These are phyloP conservation scores for Xylariaceae sp. DNA, from an alignment of 2,329 filamentous ascomycete species.

Conservation along the genomic window DNA sequence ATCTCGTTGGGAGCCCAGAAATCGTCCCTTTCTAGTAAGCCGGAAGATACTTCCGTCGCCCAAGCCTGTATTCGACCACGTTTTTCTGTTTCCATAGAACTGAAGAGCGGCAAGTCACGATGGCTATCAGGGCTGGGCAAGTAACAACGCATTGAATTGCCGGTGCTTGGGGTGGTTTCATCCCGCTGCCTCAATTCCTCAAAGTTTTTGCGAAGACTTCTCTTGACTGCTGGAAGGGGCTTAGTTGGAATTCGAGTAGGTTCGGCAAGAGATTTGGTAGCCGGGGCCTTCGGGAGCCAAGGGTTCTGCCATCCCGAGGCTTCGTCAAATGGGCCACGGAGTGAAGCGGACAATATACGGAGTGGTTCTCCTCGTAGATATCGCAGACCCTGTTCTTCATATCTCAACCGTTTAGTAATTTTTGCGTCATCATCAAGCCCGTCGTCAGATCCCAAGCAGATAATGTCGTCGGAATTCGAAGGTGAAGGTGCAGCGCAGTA, in stretches of 20 bases:
- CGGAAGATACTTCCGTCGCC: constrained; percentile 26
- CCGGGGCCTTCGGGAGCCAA: constrained; percentile 44
- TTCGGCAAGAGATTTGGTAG: constrained; percentile 6
- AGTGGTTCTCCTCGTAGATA: constrained; percentile 61
- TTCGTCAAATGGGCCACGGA: constrained; percentile 64
- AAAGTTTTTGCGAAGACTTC: constrained; percentile 7
- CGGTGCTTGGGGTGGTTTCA: constrained; percentile 10
- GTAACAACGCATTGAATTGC: constrained; percentile 42
- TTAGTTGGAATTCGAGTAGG: constrained; percentile 1
- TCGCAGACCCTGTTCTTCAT: constrained; percentile 60
- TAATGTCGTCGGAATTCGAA: constrained; percentile 46
- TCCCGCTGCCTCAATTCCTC: constrained; percentile 6
- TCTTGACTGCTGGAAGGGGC: constrained; percentile 11
- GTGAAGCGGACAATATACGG: constrained; percentile 60
- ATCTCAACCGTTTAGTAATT: constrained; percentile 55
- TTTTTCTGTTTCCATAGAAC: constrained; percentile 21
- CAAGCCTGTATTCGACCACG: constrained; percentile 32
- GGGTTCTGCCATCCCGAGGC: constrained; percentile 56
- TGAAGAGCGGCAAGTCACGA: constrained; percentile 24
- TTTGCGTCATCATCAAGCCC: constrained; percentile 53
- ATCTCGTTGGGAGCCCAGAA: constrained; percentile 35
- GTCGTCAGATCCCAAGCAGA: constrained; percentile 61
- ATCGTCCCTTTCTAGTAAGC: constrained; percentile 26
- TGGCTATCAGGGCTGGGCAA: constrained; percentile 43
- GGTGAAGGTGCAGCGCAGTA: constrained; percentile 48